A percentile compares a stretch with the other conserved stretches of the same genome.
Conservation (phyloP, 2,329 filamentous ascomycete species). For the Achaetomium macrosporum region DNA sequence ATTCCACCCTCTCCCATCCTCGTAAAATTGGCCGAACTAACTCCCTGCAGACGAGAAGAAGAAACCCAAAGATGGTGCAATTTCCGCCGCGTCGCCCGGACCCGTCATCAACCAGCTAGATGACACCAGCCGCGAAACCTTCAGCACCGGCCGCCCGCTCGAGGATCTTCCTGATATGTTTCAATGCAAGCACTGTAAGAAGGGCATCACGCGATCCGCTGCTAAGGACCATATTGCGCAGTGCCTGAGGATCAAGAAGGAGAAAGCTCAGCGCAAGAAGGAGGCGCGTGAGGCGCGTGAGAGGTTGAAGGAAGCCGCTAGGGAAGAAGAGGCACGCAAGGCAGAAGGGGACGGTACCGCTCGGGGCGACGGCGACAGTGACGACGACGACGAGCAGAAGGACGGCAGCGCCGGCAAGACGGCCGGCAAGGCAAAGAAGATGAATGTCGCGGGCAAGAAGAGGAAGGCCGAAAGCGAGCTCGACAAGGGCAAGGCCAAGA, state of each 20-base stretch:
- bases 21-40: neutral
- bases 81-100: constrained; percentile 43
- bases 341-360: constrained; percentile 43
- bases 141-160: constrained; percentile 73
- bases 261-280: constrained; percentile 72
- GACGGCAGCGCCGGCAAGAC: constrained; percentile 36
- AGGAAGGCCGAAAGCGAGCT: constrained; percentile 68
- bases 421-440: constrained; percentile 60
- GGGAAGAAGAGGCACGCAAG: constrained; percentile 50
- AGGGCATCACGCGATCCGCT: constrained; percentile 69
- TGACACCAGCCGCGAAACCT: constrained; percentile 69
- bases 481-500: constrained; percentile 86
- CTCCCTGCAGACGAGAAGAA: constrained; percentile 50
- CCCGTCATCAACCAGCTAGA: constrained; percentile 65
- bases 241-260: constrained; percentile 79
- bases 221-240: constrained; percentile 75
- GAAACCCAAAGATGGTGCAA: constrained; percentile 38
- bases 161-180: constrained; percentile 75
- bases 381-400: constrained; percentile 43
- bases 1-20: neutral
- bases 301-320: constrained; percentile 56
- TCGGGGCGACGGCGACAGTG: constrained; percentile 45
- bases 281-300: constrained; percentile 67
- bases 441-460: constrained; percentile 62
- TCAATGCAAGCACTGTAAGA: constrained; percentile 91